Evolutionary conservation across 805 yeast species (phyloP).

Genomic region (Kodamaea neixiangensis): DNA sequence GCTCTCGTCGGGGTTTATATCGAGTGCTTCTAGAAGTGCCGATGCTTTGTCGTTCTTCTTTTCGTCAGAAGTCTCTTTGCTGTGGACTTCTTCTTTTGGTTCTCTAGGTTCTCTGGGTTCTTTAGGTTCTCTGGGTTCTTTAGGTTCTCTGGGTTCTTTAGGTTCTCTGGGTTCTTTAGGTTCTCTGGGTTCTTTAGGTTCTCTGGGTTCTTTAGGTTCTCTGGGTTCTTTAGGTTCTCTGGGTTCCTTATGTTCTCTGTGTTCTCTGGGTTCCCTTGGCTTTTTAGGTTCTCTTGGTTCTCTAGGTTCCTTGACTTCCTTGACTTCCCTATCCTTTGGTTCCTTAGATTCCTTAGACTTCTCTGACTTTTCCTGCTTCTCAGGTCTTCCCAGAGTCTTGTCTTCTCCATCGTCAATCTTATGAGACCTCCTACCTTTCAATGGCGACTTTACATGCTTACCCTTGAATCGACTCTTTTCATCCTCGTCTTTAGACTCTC

Average conservation of each 20-base stretch:
- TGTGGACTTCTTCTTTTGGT: neutral
- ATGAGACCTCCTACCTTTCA: neutral
- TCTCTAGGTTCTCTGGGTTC: neutral
- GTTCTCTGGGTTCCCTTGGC: neutral
- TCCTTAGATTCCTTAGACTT: neutral
- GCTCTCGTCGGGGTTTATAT: slow-evolving; percentile 4
- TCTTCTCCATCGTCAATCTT: neutral
- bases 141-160: neutral
- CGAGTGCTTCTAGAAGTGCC: slow-evolving; percentile 6
- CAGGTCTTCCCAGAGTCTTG: neutral
- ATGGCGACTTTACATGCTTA: neutral
- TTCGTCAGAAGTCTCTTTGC: neutral
- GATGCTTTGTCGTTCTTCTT: slow-evolving; percentile 5
- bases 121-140: neutral
- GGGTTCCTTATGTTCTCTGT: too few relatives aligned
- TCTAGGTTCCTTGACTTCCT: neutral
- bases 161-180: neutral
- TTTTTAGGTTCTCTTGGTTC: neutral
- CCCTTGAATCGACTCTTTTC: neutral
- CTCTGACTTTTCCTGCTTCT: neutral
- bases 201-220: neutral
- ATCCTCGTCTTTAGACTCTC: neutral
- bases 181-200: neutral
- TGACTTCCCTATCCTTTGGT: neutral
- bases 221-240: neutral